Conservation (phyloP, 108 stramenopile species). For the Skeletonema potamos region DNA sequence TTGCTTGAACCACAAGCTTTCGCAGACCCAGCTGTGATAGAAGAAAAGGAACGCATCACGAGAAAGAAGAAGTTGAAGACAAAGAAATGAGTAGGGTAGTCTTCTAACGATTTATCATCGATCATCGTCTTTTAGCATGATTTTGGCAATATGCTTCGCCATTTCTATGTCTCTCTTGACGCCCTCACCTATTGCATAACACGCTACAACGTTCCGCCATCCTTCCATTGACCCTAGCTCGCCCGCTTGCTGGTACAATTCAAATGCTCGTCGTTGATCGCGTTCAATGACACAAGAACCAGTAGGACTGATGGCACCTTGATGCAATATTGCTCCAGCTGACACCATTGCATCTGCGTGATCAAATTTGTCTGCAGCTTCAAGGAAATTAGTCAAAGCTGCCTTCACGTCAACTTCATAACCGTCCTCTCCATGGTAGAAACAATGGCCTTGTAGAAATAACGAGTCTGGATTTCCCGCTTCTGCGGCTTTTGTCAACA, state of each 20-base stretch:
- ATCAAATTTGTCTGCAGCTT: constrained; percentile 59
- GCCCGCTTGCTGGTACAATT: constrained; percentile 78
- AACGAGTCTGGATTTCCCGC: constrained; percentile 64
- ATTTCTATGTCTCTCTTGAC: constrained; percentile 71
- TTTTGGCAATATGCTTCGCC: constrained; percentile 77
- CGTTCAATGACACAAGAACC: constrained; percentile 39
- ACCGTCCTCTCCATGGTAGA: constrained; percentile 68
- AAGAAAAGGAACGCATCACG: not conserved
- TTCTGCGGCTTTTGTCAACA: constrained; percentile 50
- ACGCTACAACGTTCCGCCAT: constrained; percentile 85
- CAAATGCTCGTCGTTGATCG: constrained; percentile 71
- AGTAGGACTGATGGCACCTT: constrained; percentile 34
- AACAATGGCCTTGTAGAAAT: constrained; percentile 68
- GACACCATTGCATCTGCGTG: constrained; percentile 78
- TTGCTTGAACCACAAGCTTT: constrained; percentile 54
- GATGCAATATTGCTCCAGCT: constrained; percentile 75
- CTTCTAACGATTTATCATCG: not conserved
- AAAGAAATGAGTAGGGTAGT: constrained; percentile 8
- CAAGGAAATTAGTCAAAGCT: constrained; percentile 65
- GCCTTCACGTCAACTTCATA: constrained; percentile 43
- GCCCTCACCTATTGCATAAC: constrained; percentile 75
- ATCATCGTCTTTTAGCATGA: constrained; percentile 63
- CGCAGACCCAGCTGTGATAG: constrained; percentile 15
- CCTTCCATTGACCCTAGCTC: constrained; percentile 81
- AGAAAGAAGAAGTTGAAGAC: constrained; percentile 36